Conservation (phyloP, 169 alveolate genomes). For the Theileria parva region DNA sequence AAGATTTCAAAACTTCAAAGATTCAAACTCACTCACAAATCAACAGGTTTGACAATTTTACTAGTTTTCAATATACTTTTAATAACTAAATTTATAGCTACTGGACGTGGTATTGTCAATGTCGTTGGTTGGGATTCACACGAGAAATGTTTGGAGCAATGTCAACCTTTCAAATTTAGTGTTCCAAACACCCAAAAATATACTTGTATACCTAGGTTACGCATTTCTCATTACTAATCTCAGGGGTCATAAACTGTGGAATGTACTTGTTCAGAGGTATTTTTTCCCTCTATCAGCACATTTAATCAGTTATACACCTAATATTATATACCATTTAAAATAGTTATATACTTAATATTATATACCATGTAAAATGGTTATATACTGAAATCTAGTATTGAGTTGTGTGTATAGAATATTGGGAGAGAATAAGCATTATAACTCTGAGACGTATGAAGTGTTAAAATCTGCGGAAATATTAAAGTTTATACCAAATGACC, state of each 20-base stretch:
- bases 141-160: constrained; percentile 40
- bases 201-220: constrained; percentile 63
- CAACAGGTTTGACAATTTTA: constrained; percentile 39
- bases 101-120: constrained; percentile 59
- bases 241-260: constrained; percentile 32
- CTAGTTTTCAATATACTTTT: background rate
- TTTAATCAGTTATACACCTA: too few species aligned
- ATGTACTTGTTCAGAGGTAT: constrained; percentile 53
- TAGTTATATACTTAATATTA: too few species aligned
- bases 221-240: constrained; percentile 48
- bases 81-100: constrained; percentile 17
- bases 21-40: background rate
- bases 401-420: constrained; percentile 38
- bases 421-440: constrained; percentile 27
- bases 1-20: constrained; percentile 37
- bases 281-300: too few species aligned
- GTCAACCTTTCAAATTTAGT: constrained; percentile 38
- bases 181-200: constrained; percentile 43
- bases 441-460: constrained; percentile 53
- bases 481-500: constrained; percentile 14
- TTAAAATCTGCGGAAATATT: constrained; percentile 42
- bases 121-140: constrained; percentile 63
- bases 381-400: background rate
- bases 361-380: too few species aligned
- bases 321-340: too few species aligned